Evolutionary conservation across 768 basidiomycete genomes (phyloP).

Genomic region (Lactarius indigo): DNA sequence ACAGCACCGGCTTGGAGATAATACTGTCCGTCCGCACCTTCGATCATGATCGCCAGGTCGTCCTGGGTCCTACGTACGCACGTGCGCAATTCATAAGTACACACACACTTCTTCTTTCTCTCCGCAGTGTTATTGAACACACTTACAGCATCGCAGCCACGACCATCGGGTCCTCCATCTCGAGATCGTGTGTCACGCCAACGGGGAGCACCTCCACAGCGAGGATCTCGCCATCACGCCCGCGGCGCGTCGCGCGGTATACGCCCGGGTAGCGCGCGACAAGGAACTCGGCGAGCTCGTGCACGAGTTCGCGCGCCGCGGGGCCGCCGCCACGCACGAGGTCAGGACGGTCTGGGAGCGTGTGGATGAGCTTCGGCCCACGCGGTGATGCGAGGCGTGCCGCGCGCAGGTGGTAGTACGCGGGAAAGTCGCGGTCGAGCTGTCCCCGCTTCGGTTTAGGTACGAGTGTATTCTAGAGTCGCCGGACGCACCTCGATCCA

Average conservation of each 20-base stretch:
- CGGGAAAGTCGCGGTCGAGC: conserved; percentile 56
- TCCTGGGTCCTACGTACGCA: conserved; percentile 28
- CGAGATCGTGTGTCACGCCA: conserved; percentile 49
- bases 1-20: conserved; percentile 75
- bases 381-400: conserved; percentile 48
- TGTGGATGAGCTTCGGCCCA: conserved; percentile 43
- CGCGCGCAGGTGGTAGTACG: conserved; percentile 55
- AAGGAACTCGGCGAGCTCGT: conserved; percentile 67
- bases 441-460: conserved; percentile 24
- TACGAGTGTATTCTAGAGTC: background rate
- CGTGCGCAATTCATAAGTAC: background rate
- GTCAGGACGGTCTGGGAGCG: conserved; percentile 34
- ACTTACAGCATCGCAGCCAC: conserved; percentile 62
- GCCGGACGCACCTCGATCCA: conserved; percentile 61
- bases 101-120: background rate
- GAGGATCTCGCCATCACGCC: conserved; percentile 47
- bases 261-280: conserved; percentile 56
- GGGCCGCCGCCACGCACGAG: conserved; percentile 32
- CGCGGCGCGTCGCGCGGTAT: conserved; percentile 46
- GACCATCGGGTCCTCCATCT: conserved; percentile 52
- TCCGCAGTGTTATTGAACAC: background rate
- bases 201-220: conserved; percentile 50
- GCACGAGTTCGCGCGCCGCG: conserved; percentile 53
- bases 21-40: conserved; percentile 64
- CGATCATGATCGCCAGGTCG: conserved; percentile 28